Base-by-base conservation (phyloP, 208 protist genomes). In the Acanthamoeba comandoni region DNA sequence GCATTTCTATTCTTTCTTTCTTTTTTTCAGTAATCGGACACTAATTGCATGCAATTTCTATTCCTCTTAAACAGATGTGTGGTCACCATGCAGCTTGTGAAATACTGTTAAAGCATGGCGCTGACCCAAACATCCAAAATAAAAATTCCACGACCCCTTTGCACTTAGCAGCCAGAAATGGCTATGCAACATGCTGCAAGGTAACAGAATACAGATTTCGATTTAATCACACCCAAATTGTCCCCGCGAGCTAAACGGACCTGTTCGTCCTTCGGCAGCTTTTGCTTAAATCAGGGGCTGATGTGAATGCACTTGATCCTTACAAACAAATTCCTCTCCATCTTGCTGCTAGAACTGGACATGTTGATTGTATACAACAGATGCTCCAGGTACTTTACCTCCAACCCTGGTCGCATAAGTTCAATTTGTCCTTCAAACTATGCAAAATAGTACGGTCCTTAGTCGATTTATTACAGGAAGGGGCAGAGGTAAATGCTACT, bases 181-280 rank as follows among this genome's bases (percentile, higher is more conserved):
- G 77, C 77, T 86, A 86, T 43, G 77, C 67, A 9, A 57, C 39
- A 19, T 86, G 77, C 57, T 86, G 77, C 29, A 86, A 49, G 77
- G 77, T 48, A 80, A 9, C n/a, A n/a, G n/a, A n/a, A n/a, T n/a
- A n/a, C n/a, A n/a, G n/a, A n/a, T n/a, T n/a, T n/a, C n/a, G n/a
- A n/a, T n/a, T n/a, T n/a, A n/a, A n/a, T n/a, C n/a, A n/a, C n/a
- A n/a, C n/a, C n/a, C n/a, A n/a, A n/a, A n/a, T n/a, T n/a, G n/a
- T n/a, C n/a, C n/a, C n/a, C n/a, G n/a, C n/a, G n/a, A n/a, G n/a
- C n/a, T n/a, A n/a, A 9, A 49, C 31, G 22, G 26, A 29, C 51
- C 8, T 39, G 4, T 35, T 39, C 19, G 9, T 17, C 13, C 58
- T 26, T 5, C 9, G 22, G 22, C 58, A 65, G 55, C 17, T 80